Conservation (phyloP, 2,329 filamentous ascomycete species). For the Ceratocystis destructans region DNA sequence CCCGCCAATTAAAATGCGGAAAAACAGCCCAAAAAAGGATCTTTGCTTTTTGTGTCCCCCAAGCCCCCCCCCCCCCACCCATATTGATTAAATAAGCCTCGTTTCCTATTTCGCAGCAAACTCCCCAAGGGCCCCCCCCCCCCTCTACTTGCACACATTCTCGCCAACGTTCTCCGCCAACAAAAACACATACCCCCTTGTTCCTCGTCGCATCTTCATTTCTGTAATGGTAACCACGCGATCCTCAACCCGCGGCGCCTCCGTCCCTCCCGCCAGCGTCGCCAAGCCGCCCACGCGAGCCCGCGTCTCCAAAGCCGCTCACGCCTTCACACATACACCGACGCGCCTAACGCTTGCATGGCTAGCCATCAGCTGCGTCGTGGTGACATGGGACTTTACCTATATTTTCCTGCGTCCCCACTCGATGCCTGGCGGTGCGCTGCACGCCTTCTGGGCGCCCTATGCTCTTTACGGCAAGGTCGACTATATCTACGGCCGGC, state of each 20-base stretch:
- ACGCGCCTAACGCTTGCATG: slow-evolving; percentile 44
- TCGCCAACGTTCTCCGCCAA: too few species aligned
- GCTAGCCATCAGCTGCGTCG: slow-evolving; percentile 59
- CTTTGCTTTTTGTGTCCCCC: too few species aligned
- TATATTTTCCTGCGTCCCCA: slow-evolving; percentile 71
- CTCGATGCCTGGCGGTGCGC: slow-evolving; percentile 62
- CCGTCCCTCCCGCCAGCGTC: slow-evolving; percentile 20
- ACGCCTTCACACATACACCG: slow-evolving; percentile 35
- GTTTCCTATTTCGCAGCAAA: too few species aligned
- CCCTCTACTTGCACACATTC: too few species aligned
- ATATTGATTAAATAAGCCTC: too few species aligned
- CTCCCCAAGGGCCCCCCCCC: too few species aligned
- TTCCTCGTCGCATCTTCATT: too few species aligned
- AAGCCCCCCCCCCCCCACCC: too few species aligned
- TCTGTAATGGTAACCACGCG: slow-evolving; percentile 29
- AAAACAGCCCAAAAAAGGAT: too few species aligned
- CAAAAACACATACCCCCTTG: too few species aligned
- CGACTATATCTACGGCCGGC: slow-evolving; percentile 71
- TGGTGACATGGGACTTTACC: slow-evolving; percentile 67
- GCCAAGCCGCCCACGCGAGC: slow-evolving; percentile 14
- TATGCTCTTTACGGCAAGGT: slow-evolving; percentile 70
- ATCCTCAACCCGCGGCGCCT: slow-evolving; percentile 25
- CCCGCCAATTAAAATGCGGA: too few species aligned
- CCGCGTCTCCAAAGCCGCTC: slow-evolving; percentile 11
- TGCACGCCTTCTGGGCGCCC: slow-evolving; percentile 63